Base-by-base conservation (phyloP, 371 early-diverging fungal species). In the Coemansia sp. region DNA sequence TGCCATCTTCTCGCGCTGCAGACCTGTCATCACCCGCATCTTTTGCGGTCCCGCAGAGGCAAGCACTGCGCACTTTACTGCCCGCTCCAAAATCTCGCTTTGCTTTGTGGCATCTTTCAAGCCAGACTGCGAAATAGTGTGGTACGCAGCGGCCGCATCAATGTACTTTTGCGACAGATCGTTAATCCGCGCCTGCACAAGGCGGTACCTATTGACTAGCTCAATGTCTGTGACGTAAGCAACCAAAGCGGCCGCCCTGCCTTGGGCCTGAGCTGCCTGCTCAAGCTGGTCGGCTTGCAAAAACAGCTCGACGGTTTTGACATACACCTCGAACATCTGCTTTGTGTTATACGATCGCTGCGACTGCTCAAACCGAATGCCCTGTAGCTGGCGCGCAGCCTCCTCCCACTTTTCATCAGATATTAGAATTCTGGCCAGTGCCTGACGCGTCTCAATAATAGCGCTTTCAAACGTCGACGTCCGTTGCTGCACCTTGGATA, bases 11-110 rank as follows among this genome's bases (percentile, higher is more conserved):
- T 95, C 95, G 69, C 92, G 94, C 82, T 94, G 92, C n/a, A 97
- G 81, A 4, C 90, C 91, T 0, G 95, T 92, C 29, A 97, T 83
- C 73, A 90, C 85, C 24, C 96, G 89, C 22, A 90, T 87, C 47
- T 95, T 86, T 56, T 89, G 90, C 21, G 95, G 95, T 0, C 97
- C 95, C 5, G 97, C 97, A 14, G 89, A 89, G 3, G 95, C 94
- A 63, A 97, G 81, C 0, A 95, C 90, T 0, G 94, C 91, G 69
- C 95, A 95, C 66, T 71, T 76, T 18, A 87, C 80, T n/a, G 88
- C 84, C 27, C 80, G 72, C 7, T 59, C 63, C 24, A 79, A 61
- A 14, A 48, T 4, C 58, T 81, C 75, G 39, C 83, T 69, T 21
- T 90, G 86, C 62, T 93, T 91, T 14, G 86, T 85, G 31, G 84